phyloP scores from a whole-genome alignment of 768 basidiomycete species.

The Tricholoma furcatifolium region DNA sequence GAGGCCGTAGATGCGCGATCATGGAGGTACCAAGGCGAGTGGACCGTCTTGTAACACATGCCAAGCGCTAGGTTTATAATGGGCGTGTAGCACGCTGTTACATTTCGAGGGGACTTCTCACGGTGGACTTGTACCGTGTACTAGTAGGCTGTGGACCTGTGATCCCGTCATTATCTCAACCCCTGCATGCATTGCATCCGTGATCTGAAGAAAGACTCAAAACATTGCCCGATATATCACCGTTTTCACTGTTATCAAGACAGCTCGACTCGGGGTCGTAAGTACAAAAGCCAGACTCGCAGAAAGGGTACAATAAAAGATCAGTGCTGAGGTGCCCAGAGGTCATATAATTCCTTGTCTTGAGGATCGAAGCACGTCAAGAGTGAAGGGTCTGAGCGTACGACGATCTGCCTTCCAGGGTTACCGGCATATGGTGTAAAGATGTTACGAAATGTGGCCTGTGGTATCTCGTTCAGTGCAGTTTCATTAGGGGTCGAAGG shows the following conservation, averaged over 20 bases:
- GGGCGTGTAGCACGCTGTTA: too few species aligned
- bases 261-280: background rate
- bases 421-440: conserved; percentile 25
- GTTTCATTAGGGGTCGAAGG: conserved; percentile 8
- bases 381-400: conserved; percentile 66
- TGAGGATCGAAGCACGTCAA: conserved; percentile 73
- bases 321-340: conserved; percentile 64
- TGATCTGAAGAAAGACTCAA: background rate
- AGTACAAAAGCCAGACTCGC: background rate
- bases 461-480: conserved; percentile 26
- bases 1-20: background rate
- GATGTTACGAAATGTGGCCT: conserved; percentile 28
- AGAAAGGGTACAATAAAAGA: background rate
- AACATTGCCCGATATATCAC: background rate
- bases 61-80: too few species aligned
- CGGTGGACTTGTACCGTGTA: too few species aligned
- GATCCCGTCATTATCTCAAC: too few species aligned
- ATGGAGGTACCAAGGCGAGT: background rate
- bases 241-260: background rate
- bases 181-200: too few species aligned
- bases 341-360: conserved; percentile 74
- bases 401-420: conserved; percentile 35
- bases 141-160: too few species aligned
- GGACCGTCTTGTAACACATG: background rate
- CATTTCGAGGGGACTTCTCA: too few species aligned